Conservation (phyloP, 129 eudicot species). For the Flaveria sonorensis region DNA sequence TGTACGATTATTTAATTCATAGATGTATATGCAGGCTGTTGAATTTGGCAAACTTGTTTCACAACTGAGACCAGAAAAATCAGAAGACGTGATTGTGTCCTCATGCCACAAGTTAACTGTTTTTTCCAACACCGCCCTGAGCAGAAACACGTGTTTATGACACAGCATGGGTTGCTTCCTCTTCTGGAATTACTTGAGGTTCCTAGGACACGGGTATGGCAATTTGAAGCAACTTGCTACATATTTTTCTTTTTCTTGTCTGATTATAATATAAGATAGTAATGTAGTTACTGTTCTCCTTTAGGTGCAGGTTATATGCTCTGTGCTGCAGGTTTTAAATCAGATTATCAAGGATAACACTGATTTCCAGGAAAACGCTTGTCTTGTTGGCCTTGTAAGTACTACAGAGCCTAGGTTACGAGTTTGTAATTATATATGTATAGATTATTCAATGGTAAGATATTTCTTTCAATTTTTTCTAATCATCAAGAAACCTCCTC, state of each 20-base stretch:
- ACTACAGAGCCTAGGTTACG: constrained; percentile 24
- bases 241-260: background rate
- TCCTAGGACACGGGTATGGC: constrained; percentile 78
- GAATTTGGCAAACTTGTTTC: constrained; percentile 87
- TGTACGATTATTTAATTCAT: constrained; percentile 21
- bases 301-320: constrained; percentile 71
- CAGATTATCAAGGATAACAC: constrained; percentile 83
- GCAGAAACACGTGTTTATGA: constrained; percentile 86
- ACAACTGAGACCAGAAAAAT: constrained; percentile 86
- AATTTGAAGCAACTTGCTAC: constrained; percentile 13
- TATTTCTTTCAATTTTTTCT: background rate
- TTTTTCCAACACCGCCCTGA: constrained; percentile 88
- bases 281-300: constrained; percentile 26
- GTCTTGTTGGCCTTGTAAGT: constrained; percentile 97
- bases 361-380: constrained; percentile 92
- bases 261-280: constrained; percentile 5
- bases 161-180: constrained; percentile 94
- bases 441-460: background rate
- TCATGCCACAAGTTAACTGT: constrained; percentile 81
- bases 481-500: constrained; percentile 14
- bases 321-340: constrained; percentile 86
- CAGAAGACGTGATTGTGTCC: constrained; percentile 89
- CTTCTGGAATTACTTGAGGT: constrained; percentile 85
- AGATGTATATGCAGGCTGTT: constrained; percentile 59
- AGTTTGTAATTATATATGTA: background rate